Evolutionary conservation across 2,329 filamentous ascomycete species (phyloP).

Genomic region (Penicillium sp.): DNA sequence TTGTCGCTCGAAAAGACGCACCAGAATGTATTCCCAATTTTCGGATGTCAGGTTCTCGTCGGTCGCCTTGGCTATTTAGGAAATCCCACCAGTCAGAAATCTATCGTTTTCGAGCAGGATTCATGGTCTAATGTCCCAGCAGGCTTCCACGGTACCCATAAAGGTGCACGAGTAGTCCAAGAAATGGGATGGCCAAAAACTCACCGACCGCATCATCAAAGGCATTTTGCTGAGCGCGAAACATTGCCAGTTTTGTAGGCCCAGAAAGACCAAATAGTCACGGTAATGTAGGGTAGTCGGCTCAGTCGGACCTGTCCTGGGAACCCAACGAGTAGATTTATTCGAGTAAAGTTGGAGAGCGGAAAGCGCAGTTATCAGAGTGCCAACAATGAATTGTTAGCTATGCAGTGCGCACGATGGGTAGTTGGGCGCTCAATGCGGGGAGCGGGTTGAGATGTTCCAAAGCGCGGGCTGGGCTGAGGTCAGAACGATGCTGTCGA

Average conservation of each 20-base stretch:
- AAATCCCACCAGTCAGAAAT: slow-evolving; percentile 29
- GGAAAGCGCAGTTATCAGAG: background rate
- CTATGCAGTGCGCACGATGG: slow-evolving; percentile 5
- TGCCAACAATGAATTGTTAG: background rate
- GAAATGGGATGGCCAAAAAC: slow-evolving; percentile 24
- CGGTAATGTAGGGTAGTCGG: slow-evolving; percentile 4
- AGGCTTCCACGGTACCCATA: background rate
- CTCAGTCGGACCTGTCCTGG: background rate
- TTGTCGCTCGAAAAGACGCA: slow-evolving; percentile 32
- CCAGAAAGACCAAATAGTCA: slow-evolving; percentile 5
- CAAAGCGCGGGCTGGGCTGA: slow-evolving; percentile 5
- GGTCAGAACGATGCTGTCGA: background rate
- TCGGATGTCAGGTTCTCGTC: slow-evolving; percentile 95
- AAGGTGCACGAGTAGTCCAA: background rate
- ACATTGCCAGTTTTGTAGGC: slow-evolving; percentile 45
- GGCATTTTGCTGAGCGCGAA: slow-evolving; percentile 63
- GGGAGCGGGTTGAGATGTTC: slow-evolving; percentile 16
- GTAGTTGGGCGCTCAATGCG: slow-evolving; percentile 19
- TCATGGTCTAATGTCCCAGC: background rate
- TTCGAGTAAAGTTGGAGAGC: background rate
- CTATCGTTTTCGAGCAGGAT: background rate
- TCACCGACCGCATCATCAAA: slow-evolving; percentile 70
- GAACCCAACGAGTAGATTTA: background rate
- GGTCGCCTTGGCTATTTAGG: slow-evolving; percentile 70
- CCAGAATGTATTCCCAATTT: slow-evolving; percentile 71